These are phyloP conservation scores for Gentiana straminea DNA, from an alignment of 257 asterid species.

Conservation along the genomic window DNA sequence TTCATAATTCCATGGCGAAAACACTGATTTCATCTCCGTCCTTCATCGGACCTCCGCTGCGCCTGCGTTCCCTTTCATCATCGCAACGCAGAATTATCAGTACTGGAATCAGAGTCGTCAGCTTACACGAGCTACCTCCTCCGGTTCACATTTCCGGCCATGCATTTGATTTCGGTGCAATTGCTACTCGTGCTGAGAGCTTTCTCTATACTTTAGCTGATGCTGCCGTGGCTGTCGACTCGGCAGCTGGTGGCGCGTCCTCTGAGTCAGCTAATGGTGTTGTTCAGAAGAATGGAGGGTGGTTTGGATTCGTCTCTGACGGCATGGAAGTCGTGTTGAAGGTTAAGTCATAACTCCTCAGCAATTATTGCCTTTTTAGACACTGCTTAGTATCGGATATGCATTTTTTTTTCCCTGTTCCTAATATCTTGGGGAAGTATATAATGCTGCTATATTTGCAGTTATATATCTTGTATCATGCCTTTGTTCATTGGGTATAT, in stretches of 20 bases:
- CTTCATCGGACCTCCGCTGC: conserved; percentile 52
- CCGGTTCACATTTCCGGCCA: conserved; percentile 26
- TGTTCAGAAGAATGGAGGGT: conserved; percentile 68
- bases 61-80: conserved; percentile 31
- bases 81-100: conserved; percentile 34
- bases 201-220: conserved; percentile 83
- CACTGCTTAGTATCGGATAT: too few relatives aligned
- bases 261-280: conserved; percentile 31
- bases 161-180: conserved; percentile 36
- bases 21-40: conserved; percentile 71
- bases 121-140: conserved; percentile 68
- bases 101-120: conserved; percentile 54
- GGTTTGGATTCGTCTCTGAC: conserved; percentile 95
- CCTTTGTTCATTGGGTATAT: too few relatives aligned
- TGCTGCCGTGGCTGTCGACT: conserved; percentile 67
- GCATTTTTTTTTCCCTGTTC: too few relatives aligned
- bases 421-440: background rate
- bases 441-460: background rate
- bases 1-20: conserved; percentile 65
- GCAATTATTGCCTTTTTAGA: too few relatives aligned
- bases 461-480: background rate
- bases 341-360: conserved; percentile 22
- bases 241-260: conserved; percentile 27
- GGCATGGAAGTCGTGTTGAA: conserved; percentile 93
- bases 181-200: conserved; percentile 60